A percentile compares a stretch with the other conserved stretches of the same genome.
These are phyloP conservation scores for Kurtzmaniella cleridarum DNA, from an alignment of 805 yeast species.

Conservation along the genomic window DNA sequence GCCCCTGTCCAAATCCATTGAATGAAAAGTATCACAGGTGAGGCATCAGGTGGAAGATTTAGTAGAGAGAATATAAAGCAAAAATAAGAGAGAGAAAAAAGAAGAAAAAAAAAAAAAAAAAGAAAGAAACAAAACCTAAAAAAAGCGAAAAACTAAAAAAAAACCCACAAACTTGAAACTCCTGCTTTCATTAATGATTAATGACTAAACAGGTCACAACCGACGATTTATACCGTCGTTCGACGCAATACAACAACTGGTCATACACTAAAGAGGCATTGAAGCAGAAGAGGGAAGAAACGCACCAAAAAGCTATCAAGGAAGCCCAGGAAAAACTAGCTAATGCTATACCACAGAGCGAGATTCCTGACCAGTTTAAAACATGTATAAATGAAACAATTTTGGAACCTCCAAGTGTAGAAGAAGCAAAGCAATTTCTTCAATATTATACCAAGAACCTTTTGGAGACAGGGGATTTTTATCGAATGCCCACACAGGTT, in stretches of 20 bases:
- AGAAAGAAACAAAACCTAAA: too few relatives aligned
- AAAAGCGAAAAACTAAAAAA: too few relatives aligned
- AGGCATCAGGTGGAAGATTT: too few relatives aligned
- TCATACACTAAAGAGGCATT: constrained; percentile 65
- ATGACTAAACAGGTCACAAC: constrained; percentile 44
- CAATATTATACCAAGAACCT: constrained; percentile 69
- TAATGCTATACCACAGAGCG: constrained; percentile 18
- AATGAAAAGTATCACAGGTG: too few relatives aligned
- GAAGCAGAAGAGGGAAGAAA: constrained; percentile 38
- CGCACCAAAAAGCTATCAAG: constrained; percentile 51
- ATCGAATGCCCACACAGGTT: constrained; percentile 84
- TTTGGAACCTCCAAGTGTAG: constrained; percentile 46
- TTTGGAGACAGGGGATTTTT: constrained; percentile 61
- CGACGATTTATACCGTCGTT: constrained; percentile 84
- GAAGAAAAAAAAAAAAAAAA: not conserved
- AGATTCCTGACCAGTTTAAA: constrained; percentile 22
- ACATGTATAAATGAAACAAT: constrained; percentile 25
- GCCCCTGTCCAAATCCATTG: too few relatives aligned
- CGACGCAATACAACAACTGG: constrained; percentile 84
- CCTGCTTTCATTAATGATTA: constrained; percentile 2
- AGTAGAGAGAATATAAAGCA: not conserved
- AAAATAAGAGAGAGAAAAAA: not conserved
- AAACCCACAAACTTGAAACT: too few relatives aligned
- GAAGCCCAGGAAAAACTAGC: constrained; percentile 29
- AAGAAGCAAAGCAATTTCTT: constrained; percentile 69